Evolutionary conservation across 2,329 filamentous ascomycete species (phyloP).

Genomic region (Pseudomassariella vexata): DNA sequence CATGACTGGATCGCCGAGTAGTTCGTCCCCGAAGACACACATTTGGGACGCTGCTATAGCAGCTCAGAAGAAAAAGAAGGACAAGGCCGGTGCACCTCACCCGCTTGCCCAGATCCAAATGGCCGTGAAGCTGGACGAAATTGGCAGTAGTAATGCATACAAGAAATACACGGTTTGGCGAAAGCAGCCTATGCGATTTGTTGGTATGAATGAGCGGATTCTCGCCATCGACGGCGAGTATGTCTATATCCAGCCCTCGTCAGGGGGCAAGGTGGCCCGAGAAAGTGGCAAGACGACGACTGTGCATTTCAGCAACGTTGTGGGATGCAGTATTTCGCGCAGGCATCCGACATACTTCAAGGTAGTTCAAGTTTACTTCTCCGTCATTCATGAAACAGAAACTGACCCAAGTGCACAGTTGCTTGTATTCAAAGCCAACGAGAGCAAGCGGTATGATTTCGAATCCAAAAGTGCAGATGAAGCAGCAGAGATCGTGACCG

Average conservation of each 20-base stretch:
- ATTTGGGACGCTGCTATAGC: slow-evolving; percentile 39
- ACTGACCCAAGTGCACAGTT: slow-evolving; percentile 32
- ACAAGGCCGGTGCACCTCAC: slow-evolving; percentile 52
- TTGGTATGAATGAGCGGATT: slow-evolving; percentile 68
- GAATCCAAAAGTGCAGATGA: slow-evolving; percentile 68
- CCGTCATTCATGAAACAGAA: neutral
- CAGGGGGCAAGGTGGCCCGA: slow-evolving; percentile 58
- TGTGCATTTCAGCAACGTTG: slow-evolving; percentile 75
- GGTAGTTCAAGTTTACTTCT: slow-evolving; percentile 35
- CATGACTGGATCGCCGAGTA: slow-evolving; percentile 63
- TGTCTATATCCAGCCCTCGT: slow-evolving; percentile 74
- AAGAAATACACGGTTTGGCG: slow-evolving; percentile 76
- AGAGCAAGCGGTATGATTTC: slow-evolving; percentile 80
- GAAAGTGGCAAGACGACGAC: slow-evolving; percentile 70
- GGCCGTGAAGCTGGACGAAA: slow-evolving; percentile 52
- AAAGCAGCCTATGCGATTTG: slow-evolving; percentile 77
- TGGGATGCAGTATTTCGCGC: slow-evolving; percentile 75
- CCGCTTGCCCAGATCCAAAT: slow-evolving; percentile 64
- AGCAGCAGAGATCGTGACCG: slow-evolving; percentile 71
- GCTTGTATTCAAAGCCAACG: slow-evolving; percentile 68
- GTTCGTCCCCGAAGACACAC: slow-evolving; percentile 62
- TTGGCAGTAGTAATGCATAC: slow-evolving; percentile 48
- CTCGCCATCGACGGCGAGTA: slow-evolving; percentile 81
- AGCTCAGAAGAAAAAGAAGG: slow-evolving; percentile 44
- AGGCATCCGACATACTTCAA: slow-evolving; percentile 79